Conservation (phyloP, 106 monocot genomes). For the Alisma plantagoaquatica region DNA sequence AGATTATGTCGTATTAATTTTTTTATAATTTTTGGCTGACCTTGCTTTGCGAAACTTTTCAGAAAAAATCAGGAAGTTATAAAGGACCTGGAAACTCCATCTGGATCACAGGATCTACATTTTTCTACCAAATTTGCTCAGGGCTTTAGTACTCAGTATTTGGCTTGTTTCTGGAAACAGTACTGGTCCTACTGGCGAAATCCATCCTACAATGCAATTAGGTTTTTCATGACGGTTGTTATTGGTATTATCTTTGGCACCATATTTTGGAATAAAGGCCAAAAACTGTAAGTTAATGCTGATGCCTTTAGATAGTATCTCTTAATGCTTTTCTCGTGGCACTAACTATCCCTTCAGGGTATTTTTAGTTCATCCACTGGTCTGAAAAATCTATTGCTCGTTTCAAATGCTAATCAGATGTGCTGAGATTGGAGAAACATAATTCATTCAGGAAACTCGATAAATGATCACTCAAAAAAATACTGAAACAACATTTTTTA, state of each 20-base stretch:
- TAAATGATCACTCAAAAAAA: too few species aligned
- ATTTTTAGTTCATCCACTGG: too few species aligned
- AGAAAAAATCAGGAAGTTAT: slow-evolving; percentile 61
- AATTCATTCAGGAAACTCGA: too few species aligned
- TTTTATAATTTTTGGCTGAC: too few species aligned
- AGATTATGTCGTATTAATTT: too few species aligned
- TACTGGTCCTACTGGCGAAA: slow-evolving; percentile 93
- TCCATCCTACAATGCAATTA: slow-evolving; percentile 63
- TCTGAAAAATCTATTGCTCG: too few species aligned
- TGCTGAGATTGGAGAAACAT: too few species aligned
- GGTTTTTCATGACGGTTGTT: slow-evolving; percentile 46
- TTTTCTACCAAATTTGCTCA: slow-evolving; percentile 62
- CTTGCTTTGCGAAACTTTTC: slow-evolving; percentile 9
- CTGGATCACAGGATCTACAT: slow-evolving; percentile 52
- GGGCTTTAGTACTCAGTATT: slow-evolving; percentile 42
- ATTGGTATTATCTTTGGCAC: slow-evolving; percentile 64
- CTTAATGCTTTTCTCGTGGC: background rate
- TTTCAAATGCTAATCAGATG: too few species aligned
- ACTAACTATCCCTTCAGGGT: background rate
- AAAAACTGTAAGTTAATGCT: slow-evolving; percentile 40
- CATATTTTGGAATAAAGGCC: slow-evolving; percentile 64
- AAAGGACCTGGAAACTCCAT: slow-evolving; percentile 32
- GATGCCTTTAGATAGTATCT: background rate
- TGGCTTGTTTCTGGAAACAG: slow-evolving; percentile 88
- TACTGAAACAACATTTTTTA: too few species aligned